These are phyloP conservation scores for Stachybotrys chartarum DNA, from an alignment of 2,329 filamentous ascomycete genomes.

Conservation along the genomic window DNA sequence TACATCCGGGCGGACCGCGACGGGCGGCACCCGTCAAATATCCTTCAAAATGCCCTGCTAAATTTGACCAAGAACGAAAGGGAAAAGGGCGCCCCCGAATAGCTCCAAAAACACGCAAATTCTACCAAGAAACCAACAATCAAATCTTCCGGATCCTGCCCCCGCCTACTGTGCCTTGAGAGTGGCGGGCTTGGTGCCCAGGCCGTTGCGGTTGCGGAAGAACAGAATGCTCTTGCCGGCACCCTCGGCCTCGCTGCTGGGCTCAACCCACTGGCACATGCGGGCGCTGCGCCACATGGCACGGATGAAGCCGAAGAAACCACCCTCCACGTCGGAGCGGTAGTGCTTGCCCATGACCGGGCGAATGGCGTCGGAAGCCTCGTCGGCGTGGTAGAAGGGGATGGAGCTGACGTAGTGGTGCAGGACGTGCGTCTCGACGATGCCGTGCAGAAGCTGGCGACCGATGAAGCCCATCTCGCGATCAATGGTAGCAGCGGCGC, in stretches of 20 bases:
- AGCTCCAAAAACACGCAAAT: not conserved
- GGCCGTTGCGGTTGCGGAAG: slow-evolving; percentile 89
- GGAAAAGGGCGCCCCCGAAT: not conserved
- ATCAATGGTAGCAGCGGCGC: slow-evolving; percentile 91
- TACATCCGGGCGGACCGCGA: too few species aligned
- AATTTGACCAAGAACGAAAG: not conserved
- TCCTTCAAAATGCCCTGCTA: not conserved
- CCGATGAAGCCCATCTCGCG: slow-evolving; percentile 96
- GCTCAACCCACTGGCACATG: slow-evolving; percentile 97
- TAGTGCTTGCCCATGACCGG: slow-evolving; percentile 94
- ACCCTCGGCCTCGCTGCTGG: slow-evolving; percentile 70
- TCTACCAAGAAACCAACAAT: not conserved
- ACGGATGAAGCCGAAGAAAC: slow-evolving; percentile 74
- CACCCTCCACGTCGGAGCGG: slow-evolving; percentile 71
- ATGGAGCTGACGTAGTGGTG: slow-evolving; percentile 97
- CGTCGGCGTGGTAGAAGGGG: slow-evolving; percentile 93
- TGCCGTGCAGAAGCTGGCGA: slow-evolving; percentile 84
- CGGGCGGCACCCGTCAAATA: not conserved
- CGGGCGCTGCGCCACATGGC: slow-evolving; percentile 75
- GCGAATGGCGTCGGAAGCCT: slow-evolving; percentile 91
- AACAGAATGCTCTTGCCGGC: slow-evolving; percentile 82
- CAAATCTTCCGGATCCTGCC: not conserved
- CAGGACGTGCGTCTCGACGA: slow-evolving; percentile 95
- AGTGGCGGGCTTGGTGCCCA: slow-evolving; percentile 50
- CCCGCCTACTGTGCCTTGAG: slow-evolving; percentile 9